Evolutionary conservation across 768 basidiomycete genomes (phyloP).

Genomic region (Psilocybe cyanescens): DNA sequence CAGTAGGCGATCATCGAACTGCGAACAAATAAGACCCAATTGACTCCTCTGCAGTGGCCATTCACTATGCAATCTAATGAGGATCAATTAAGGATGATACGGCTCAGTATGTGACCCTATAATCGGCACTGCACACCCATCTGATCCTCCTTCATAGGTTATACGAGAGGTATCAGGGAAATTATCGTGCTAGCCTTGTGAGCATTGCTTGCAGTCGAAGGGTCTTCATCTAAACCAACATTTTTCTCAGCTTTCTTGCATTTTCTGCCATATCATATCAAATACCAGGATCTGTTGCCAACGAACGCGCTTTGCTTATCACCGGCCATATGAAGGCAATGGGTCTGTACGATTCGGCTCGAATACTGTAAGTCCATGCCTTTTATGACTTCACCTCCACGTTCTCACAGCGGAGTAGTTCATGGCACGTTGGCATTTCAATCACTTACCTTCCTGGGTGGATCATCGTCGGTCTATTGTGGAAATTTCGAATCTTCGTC

Average conservation of each 20-base stretch:
- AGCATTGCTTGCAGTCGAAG: constrained; percentile 20
- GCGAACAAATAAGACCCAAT: constrained; percentile 55
- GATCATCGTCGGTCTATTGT: constrained; percentile 66
- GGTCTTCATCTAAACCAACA: not conserved
- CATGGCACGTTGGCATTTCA: constrained; percentile 72
- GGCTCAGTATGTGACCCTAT: constrained; percentile 51
- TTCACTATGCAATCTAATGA: constrained; percentile 71
- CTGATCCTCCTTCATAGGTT: constrained; percentile 41
- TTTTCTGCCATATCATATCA: constrained; percentile 81
- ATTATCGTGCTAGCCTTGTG: constrained; percentile 72
- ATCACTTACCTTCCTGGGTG: constrained; percentile 77
- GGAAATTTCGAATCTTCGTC: constrained; percentile 71
- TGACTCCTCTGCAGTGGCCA: constrained; percentile 73
- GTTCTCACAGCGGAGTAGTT: constrained; percentile 39
- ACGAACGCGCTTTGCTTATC: constrained; percentile 65
- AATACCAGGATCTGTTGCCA: constrained; percentile 69
- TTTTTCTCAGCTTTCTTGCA: constrained; percentile 56
- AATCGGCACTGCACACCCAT: not conserved
- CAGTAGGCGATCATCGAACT: constrained; percentile 69
- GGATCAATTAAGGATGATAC: constrained; percentile 55
- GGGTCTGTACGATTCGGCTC: constrained; percentile 74
- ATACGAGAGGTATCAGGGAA: constrained; percentile 60
- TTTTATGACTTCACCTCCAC: not conserved
- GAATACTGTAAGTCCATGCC: constrained; percentile 27
- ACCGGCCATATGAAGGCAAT: constrained; percentile 81